Percentiles rank a stretch among this genome's conserved stretches.
Evolutionary conservation across 495 filamentous ascomycete species (phyloP).

Genomic region (Neurospora tetraspora): DNA sequence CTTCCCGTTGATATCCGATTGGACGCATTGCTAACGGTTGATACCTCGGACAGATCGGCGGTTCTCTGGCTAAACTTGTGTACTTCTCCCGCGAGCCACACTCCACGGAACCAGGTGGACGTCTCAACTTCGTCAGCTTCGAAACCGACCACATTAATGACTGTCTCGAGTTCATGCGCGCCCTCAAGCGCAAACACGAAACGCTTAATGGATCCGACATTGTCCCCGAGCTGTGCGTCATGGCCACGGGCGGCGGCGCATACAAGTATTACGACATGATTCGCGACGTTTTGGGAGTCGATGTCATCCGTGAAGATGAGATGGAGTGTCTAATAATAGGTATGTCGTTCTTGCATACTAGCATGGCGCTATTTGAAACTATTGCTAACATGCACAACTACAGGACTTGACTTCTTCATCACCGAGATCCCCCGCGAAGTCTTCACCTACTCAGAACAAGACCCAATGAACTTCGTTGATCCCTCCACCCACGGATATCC

Average conservation of each 20-base stretch:
- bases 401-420: conserved; percentile 90
- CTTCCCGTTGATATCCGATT: conserved; percentile 6
- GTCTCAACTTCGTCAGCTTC: conserved; percentile 89
- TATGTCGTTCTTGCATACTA: conserved; percentile 22
- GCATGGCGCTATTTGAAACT: not conserved
- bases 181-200: conserved; percentile 69
- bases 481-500: conserved; percentile 72
- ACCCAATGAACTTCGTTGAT: conserved; percentile 77
- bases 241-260: conserved; percentile 90
- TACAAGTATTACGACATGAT: conserved; percentile 94
- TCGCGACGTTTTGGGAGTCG: conserved; percentile 65
- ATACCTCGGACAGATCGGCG: conserved; percentile 62
- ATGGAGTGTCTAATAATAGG: conserved; percentile 98
- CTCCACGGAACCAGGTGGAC: conserved; percentile 71
- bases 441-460: conserved; percentile 83
- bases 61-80: conserved; percentile 88
- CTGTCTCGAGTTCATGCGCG: conserved; percentile 79
- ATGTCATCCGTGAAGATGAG: conserved; percentile 88
- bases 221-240: conserved; percentile 61
- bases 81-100: conserved; percentile 88
- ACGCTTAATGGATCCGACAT: conserved; percentile 49
- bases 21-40: not conserved
- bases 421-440: conserved; percentile 94
- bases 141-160: conserved; percentile 89
- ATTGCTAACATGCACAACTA: not conserved